Evolutionary conservation across 148 eudicot species (phyloP), one percentile per base, ranked within the genome.

Genomic region (Rhododendron williamsianum): DNA sequence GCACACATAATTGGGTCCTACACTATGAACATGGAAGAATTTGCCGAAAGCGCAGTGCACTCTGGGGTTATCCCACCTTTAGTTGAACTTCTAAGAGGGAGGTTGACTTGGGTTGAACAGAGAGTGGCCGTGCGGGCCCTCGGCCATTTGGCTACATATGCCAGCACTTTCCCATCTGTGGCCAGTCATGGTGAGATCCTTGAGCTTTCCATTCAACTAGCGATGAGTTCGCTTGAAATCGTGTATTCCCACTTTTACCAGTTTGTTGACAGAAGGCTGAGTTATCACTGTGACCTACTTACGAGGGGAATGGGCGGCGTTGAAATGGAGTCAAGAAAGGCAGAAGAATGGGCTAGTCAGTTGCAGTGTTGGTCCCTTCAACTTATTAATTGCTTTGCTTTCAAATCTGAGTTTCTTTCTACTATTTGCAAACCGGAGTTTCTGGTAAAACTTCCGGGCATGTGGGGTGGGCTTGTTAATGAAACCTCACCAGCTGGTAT

Each of bases 261-360:
- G 86, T 91, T 90, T 87, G 94, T 88, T 83, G 99, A 94, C 82
- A 89, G 96, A 90, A 91, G 99, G 83, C 95, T 92, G 43, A 91
- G 96, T 84, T 95, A 97, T 84, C 99, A 97, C 73, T 95, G 98
- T 87, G 99, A 97, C 89, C 91, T 97, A 76, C 95, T 97, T 16
- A 97, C 99, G 8, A 96, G 98, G 86, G 99, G 98, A 46, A 95
- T 97, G 98, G 99, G 99, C 19, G 99, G 99, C 63, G 93, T 95
- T 65, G 98, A 97, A 86, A 97, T 95, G 98, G 99, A 97, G 89
- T 95, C 98, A 1, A 94, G 99, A 88, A 97, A 97, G 89, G 96
- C 99, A 4, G 99, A 97, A 88, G 99, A 97, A 89, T 97, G 99
- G 99, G 99, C 99, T 86, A 95, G 99, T 89, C 99, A 95, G 81